Evolutionary conservation across 2,329 filamentous ascomycete species (phyloP), one percentile per base, ranked within the genome.

Genomic region (Aspergillus vadensis): DNA sequence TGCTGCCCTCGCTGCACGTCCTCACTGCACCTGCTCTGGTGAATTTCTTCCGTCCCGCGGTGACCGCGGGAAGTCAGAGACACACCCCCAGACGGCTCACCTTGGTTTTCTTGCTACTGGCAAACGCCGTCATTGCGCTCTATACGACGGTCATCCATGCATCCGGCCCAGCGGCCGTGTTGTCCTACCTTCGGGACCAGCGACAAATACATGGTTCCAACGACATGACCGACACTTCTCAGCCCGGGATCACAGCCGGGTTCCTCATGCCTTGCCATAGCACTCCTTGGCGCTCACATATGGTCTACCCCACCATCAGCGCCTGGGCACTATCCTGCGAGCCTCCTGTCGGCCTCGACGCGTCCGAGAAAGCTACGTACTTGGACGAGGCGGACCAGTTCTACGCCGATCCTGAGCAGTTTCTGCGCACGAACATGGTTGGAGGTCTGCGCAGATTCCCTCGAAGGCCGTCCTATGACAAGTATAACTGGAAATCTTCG

Each of bases 211-310:
- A 86, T 36, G 62, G 62, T 9, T 48, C 25, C 38, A 38, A 10
- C 14, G 36, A 32, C 15, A n/a, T 32, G 23, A 25, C 30, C 14
- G 21, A 39, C 7, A 14, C 32, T 48, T 57, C 51, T 8, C 58
- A 56, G 38, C 67, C 71, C 2, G 71, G 72, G 19, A 83, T 84
- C 27, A 84, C 84, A 3, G 80, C 88, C 36, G 89, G 90, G 19
- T 97, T 98, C 78, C 83, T 99, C 23, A 96, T 93, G 84, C 95
- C 95, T 9, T 99, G 95, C 78, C 95, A 99, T 81, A 91, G 90
- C 66, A 98, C 94, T 0, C 94, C 95, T 2, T 98, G 95, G 94
- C 90, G 93, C 69, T 92, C 90, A 15, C 91, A 96, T 71, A 84
- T 98, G 41, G 82, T 96, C 62, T 86, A 95, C 71, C 86, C 91